Evolutionary conservation across 1,284 basidiomycete species (phyloP), one percentile per base, ranked within the genome.

Genomic region (Schizophyllum amplum): DNA sequence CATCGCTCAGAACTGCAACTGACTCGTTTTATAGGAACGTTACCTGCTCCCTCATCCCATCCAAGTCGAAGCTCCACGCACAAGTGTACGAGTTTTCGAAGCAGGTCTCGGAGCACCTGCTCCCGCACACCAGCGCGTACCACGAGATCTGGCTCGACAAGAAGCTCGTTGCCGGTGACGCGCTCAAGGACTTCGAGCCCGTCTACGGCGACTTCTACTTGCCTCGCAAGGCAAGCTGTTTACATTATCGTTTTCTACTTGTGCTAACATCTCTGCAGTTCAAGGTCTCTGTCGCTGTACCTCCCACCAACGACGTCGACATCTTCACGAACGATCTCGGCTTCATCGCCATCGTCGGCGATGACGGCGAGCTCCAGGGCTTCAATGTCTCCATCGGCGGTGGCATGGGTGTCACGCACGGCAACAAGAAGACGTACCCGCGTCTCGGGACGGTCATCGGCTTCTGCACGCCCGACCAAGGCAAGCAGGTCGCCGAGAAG

Each of bases 391-490:
- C 87, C 33, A 79, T 90, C 51, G 94, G 96, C 65, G 96, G 96
- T 68, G 97, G 96, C 58, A 99, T 99, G 96, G 96, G 96, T 73
- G 96, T 99, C 51, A 98, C 96, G 0, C 95, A 99, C 69, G 94
- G 92, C 55, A 97, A 94, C 81, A 99, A 98, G 80, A 95, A 96
- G 78, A 99, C 96, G 0, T 99, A 99, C 72, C 97, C 97, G 51
- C 87, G 97, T 60, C 73, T 90, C 48, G 94, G 85, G 53, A 87
- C 87, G 66, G 76, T 98, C 24, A 83, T 99, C 62, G 97, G 96
- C 56, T 99, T 98, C 78, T 93, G 94, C 66, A 91, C 87, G 1
- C 78, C 86, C 15, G 93, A 96, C 61, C 88, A 99, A 69, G 94
- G 90, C 54, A 81, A 83, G 66, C 78, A 86, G 58, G 89, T 95